Conservation (phyloP, 177 flowering plant genomes). For the Vitis hybrid region DNA sequence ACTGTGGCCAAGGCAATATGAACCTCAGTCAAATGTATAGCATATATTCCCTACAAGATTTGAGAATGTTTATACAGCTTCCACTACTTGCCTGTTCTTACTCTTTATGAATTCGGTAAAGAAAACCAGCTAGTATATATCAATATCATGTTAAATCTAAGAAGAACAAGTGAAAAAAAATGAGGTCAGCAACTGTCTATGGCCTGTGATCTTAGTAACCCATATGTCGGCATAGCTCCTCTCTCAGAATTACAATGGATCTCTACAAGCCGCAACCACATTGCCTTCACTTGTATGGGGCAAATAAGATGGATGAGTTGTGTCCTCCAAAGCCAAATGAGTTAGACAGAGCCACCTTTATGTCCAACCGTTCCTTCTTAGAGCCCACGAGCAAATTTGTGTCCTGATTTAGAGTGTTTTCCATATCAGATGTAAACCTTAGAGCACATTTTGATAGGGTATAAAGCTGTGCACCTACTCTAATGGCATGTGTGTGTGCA, state of each 20-base stretch:
- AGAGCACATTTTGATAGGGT: not conserved
- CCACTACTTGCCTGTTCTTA: too few relatives aligned
- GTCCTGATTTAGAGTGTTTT: constrained; percentile 47
- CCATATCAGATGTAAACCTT: constrained; percentile 13
- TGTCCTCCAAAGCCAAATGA: constrained; percentile 75
- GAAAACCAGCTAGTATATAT: too few relatives aligned
- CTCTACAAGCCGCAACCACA: not conserved
- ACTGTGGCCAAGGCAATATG: too few relatives aligned
- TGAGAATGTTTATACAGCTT: too few relatives aligned
- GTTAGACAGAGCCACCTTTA: constrained; percentile 62
- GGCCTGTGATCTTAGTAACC: not conserved
- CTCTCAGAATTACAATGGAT: not conserved
- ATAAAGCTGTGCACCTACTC: too few relatives aligned
- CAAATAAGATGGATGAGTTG: constrained; percentile 61
- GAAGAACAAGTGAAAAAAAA: not conserved
- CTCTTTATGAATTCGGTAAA: too few relatives aligned
- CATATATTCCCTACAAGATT: too few relatives aligned
- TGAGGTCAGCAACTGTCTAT: not conserved
- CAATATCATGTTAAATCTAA: not conserved
- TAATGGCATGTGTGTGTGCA: too few relatives aligned
- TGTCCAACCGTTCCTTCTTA: constrained; percentile 40
- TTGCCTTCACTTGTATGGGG: constrained; percentile 40
- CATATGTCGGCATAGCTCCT: not conserved
- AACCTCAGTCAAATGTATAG: too few relatives aligned
- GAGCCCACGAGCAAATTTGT: constrained; percentile 66